Percentiles rank a stretch among this genome's conserved stretches.
phyloP scores from a whole-genome alignment of 2,329 filamentous ascomycete species.

The Penicillium sclerotigenum region DNA sequence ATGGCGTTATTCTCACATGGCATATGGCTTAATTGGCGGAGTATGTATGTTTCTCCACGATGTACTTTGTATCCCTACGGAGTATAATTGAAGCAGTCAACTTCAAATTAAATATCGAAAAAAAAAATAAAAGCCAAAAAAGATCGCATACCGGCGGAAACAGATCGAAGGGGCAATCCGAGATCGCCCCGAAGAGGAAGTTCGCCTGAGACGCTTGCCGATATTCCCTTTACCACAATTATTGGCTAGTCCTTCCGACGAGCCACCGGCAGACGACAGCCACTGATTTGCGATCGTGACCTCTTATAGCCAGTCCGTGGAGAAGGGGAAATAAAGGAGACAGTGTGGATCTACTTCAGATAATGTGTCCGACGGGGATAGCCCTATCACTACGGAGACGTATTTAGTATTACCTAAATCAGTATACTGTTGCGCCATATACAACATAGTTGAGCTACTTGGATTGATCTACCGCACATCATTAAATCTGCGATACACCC shows the following conservation, averaged over 20 bases:
- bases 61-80: not conserved
- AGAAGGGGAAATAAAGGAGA: not conserved
- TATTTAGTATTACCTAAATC: not conserved
- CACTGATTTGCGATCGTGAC: conserved; percentile 7
- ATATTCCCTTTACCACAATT: not conserved
- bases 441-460: not conserved
- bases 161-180: conserved; percentile 15
- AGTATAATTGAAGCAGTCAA: not conserved
- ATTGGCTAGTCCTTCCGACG: conserved; percentile 14
- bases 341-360: not conserved
- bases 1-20: conserved; percentile 4
- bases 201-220: conserved; percentile 13
- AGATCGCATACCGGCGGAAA: not conserved
- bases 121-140: not conserved
- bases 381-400: not conserved
- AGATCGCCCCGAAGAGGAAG: conserved; percentile 26
- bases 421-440: not conserved
- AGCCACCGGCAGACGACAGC: not conserved
- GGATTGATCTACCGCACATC: not conserved
- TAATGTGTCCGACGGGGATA: not conserved
- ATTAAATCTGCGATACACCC: not conserved
- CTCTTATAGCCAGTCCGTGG: not conserved
- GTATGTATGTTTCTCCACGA: not conserved
- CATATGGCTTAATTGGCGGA: conserved; percentile 2
- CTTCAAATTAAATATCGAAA: not conserved